phyloP scores from a whole-genome alignment of 371 early-diverging fungal genomes.

The Batkoa obscura region DNA sequence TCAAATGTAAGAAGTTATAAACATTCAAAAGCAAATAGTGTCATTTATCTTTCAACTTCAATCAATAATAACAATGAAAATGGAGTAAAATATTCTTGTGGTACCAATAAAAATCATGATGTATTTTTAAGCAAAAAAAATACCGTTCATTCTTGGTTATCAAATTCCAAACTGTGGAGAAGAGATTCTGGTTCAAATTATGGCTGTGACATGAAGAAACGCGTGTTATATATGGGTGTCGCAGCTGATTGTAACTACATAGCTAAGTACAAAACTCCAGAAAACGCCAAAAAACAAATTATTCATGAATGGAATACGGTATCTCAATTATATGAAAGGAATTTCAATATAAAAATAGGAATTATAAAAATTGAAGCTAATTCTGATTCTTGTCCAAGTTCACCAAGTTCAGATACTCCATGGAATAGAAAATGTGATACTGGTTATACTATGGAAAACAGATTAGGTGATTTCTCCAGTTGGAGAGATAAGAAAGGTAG shows the following conservation, averaged over 20 bases:
- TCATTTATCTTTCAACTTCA: constrained; percentile 10
- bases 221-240: constrained; percentile 24
- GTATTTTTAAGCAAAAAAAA: constrained; percentile 6
- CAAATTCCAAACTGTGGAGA: too few species aligned
- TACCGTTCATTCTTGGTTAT: not conserved
- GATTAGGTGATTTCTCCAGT: constrained; percentile 70
- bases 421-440: constrained; percentile 70
- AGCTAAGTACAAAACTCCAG: constrained; percentile 25
- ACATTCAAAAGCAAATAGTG: constrained; percentile 7
- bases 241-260: constrained; percentile 68
- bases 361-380: constrained; percentile 59
- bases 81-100: not conserved
- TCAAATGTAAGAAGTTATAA: constrained; percentile 2
- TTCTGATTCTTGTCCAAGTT: constrained; percentile 29
- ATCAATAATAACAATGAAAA: constrained; percentile 11
- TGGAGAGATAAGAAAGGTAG: constrained; percentile 59
- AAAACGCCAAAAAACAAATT: constrained; percentile 40
- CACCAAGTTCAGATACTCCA: constrained; percentile 14
- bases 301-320: constrained; percentile 55
- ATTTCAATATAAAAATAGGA: constrained; percentile 79
- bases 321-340: constrained; percentile 66
- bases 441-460: constrained; percentile 48
- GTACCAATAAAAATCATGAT: constrained; percentile 5
- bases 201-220: constrained; percentile 6
- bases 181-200: too few species aligned